phyloP scores from a whole-genome alignment of 768 basidiomycete genomes.

The Boletellus emodensis region DNA sequence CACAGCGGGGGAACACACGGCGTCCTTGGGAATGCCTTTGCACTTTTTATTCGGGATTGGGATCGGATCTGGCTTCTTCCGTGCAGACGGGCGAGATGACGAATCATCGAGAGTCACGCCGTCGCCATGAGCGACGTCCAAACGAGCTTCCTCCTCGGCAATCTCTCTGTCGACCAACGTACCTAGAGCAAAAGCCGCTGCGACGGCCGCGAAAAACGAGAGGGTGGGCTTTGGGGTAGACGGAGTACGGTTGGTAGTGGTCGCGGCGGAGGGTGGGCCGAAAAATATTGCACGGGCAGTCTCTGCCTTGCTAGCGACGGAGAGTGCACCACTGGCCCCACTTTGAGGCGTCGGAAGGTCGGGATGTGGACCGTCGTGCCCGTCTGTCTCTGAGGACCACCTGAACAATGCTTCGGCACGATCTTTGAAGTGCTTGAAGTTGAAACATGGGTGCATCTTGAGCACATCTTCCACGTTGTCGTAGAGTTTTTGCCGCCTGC shows the following conservation, averaged over 20 bases:
- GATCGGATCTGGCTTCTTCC: slow-evolving; percentile 21
- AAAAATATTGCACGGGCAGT: slow-evolving; percentile 32
- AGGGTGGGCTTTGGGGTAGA: slow-evolving; percentile 19
- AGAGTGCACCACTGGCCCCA: slow-evolving; percentile 23
- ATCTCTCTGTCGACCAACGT: slow-evolving; percentile 36
- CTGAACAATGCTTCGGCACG: slow-evolving; percentile 44
- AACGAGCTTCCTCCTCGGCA: slow-evolving; percentile 24
- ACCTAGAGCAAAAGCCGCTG: slow-evolving; percentile 59
- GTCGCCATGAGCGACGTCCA: slow-evolving; percentile 21
- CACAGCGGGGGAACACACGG: slow-evolving; percentile 31
- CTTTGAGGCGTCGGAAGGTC: slow-evolving; percentile 28
- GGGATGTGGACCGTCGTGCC: slow-evolving; percentile 4
- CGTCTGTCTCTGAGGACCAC: slow-evolving; percentile 35
- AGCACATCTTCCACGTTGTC: slow-evolving; percentile 40
- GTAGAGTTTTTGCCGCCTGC: slow-evolving; percentile 36
- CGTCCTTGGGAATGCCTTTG: slow-evolving; percentile 30
- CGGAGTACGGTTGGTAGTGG: slow-evolving; percentile 10
- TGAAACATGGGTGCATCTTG: slow-evolving; percentile 48
- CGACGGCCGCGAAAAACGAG: slow-evolving; percentile 55
- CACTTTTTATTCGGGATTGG: slow-evolving; percentile 19
- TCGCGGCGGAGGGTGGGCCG: slow-evolving; percentile 11
- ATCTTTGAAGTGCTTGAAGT: slow-evolving; percentile 43
- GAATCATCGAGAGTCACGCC: slow-evolving; percentile 18
- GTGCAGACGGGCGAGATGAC: slow-evolving; percentile 19
- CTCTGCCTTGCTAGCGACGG: slow-evolving; percentile 20